phyloP scores from a whole-genome alignment of 345 rosid genomes.

The Eutrema japonicum region DNA sequence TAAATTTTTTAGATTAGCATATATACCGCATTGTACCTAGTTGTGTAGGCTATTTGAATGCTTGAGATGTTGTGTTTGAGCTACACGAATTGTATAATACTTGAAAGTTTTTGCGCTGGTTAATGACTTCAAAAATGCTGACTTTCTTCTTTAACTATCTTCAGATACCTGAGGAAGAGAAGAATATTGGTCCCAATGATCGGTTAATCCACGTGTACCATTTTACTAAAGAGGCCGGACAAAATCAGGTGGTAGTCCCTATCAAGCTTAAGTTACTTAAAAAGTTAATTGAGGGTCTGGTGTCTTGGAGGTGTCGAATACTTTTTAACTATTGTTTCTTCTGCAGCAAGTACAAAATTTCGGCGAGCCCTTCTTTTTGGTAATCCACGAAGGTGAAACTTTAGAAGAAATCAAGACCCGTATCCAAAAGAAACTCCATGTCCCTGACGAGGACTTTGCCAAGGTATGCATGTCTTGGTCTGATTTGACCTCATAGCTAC shows the following conservation, averaged over 20 bases:
- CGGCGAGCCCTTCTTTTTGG: constrained; percentile 96
- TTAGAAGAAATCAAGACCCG: constrained; percentile 76
- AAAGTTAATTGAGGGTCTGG: neutral
- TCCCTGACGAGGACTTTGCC: constrained; percentile 88
- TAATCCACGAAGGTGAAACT: constrained; percentile 89
- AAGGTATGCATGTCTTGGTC: constrained; percentile 56
- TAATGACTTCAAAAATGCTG: constrained; percentile 7
- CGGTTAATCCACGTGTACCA: constrained; percentile 93
- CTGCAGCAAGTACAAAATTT: constrained; percentile 89
- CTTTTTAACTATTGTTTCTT: constrained; percentile 24
- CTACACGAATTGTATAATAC: neutral
- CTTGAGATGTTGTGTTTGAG: constrained; percentile 25
- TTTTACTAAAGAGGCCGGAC: constrained; percentile 74
- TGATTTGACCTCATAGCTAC: neutral
- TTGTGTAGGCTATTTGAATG: constrained; percentile 16
- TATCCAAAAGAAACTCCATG: constrained; percentile 80
- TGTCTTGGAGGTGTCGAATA: neutral
- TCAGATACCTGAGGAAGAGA: constrained; percentile 92
- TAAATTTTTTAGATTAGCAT: neutral
- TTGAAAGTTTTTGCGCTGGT: constrained; percentile 11
- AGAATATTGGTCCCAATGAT: constrained; percentile 76
- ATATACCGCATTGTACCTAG: neutral
- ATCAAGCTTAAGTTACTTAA: constrained; percentile 17
- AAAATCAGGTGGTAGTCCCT: constrained; percentile 62
- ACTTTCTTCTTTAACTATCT: constrained; percentile 16